These are phyloP conservation scores for Solidago caesia DNA, from an alignment of 129 eudicot genomes.

Conservation along the genomic window DNA sequence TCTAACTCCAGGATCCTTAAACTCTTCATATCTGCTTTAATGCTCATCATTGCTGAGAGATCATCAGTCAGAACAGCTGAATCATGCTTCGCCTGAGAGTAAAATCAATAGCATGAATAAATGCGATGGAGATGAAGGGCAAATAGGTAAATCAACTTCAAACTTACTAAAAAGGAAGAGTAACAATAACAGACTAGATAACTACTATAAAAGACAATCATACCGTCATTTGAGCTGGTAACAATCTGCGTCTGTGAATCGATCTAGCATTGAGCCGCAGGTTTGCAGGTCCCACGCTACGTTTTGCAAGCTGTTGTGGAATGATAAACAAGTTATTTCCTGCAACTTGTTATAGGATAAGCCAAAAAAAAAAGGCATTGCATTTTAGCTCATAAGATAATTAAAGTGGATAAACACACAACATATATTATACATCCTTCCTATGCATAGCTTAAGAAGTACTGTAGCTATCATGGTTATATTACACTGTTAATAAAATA, in stretches of 20 bases:
- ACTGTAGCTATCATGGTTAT: slow-evolving; percentile 7
- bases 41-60: slow-evolving; percentile 35
- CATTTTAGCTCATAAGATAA: background rate
- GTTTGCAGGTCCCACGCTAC: slow-evolving; percentile 29
- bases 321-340: slow-evolving; percentile 36
- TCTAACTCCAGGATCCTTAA: slow-evolving; percentile 57
- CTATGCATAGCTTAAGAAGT: background rate
- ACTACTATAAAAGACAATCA: slow-evolving; percentile 2
- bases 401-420: background rate
- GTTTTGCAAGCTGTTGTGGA: slow-evolving; percentile 33
- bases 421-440: background rate
- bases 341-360: slow-evolving; percentile 41
- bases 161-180: slow-evolving; percentile 6
- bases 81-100: slow-evolving; percentile 42
- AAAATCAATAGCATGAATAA: slow-evolving; percentile 11
- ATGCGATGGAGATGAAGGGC: background rate
- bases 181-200: background rate
- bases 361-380: slow-evolving; percentile 8
- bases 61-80: slow-evolving; percentile 59
- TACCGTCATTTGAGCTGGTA: slow-evolving; percentile 46
- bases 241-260: slow-evolving; percentile 30
- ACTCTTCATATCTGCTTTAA: slow-evolving; percentile 38
- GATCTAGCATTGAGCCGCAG: slow-evolving; percentile 21
- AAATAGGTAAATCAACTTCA: slow-evolving; percentile 1
- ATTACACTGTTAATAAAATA: slow-evolving; percentile 1